These are phyloP conservation scores for Wickerhamomyces pijperi DNA, from an alignment of 805 yeast genomes.

Conservation along the genomic window DNA sequence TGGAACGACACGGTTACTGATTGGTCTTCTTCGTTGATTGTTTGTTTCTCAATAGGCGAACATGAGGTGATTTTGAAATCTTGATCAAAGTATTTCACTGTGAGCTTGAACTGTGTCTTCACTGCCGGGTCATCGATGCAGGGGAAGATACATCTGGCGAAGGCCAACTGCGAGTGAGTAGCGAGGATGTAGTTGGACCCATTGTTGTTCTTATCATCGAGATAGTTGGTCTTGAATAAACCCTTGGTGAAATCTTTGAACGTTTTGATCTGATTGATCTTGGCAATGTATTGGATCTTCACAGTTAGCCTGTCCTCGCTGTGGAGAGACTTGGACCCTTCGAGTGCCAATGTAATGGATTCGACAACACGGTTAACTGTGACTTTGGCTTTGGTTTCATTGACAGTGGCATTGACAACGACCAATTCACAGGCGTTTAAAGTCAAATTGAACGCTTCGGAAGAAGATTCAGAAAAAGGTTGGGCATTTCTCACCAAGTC, in stretches of 20 bases:
- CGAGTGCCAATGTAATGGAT: neutral
- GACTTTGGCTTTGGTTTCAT: neutral
- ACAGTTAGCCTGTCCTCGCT: conserved; percentile 5
- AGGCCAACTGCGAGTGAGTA: conserved; percentile 65
- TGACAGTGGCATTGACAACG: neutral
- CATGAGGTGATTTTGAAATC: conserved; percentile 43
- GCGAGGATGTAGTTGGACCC: conserved; percentile 45
- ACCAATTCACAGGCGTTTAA: neutral
- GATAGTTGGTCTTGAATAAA: conserved; percentile 55
- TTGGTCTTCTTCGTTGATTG: conserved; percentile 12
- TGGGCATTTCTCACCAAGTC: conserved; percentile 14
- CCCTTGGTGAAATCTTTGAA: conserved; percentile 51
- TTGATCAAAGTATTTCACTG: conserved; percentile 28
- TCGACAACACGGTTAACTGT: neutral
- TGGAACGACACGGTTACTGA: conserved; percentile 32
- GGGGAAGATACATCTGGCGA: conserved; percentile 54
- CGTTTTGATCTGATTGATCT: conserved; percentile 35
- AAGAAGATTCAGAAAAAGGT: no score
- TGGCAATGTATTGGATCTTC: conserved; percentile 36
- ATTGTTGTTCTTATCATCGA: conserved; percentile 35
- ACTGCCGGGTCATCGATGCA: conserved; percentile 53
- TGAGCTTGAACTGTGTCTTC: conserved; percentile 40
- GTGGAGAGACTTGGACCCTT: neutral
- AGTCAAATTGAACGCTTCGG: no score
- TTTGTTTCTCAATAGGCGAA: conserved; percentile 23